Conservation (phyloP, 73 alveolate species). For the Stentor coeruleus region DNA sequence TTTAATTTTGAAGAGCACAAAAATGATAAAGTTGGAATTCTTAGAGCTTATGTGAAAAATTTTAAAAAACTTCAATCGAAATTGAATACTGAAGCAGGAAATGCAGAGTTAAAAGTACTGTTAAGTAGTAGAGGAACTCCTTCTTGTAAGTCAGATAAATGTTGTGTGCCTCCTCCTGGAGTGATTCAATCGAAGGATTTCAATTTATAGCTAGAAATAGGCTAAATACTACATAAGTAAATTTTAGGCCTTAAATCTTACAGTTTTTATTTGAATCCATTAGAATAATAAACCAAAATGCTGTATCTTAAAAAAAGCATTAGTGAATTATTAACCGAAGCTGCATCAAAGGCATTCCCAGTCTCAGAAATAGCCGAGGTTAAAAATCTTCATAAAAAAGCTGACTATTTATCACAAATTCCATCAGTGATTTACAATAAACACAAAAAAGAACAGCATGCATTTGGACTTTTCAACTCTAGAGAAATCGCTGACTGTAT, state of each 20-base stretch:
- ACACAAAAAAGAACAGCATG: neutral
- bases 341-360: neutral
- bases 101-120: no score
- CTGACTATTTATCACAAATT: neutral
- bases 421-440: neutral
- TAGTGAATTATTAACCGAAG: neutral
- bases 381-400: neutral
- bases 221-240: no score
- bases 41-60: slow-evolving; percentile 82
- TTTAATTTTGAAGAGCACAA: slow-evolving; percentile 80
- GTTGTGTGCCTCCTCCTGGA: no score
- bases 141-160: no score
- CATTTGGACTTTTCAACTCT: slow-evolving; percentile 1
- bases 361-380: neutral
- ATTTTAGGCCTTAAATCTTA: no score
- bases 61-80: no score
- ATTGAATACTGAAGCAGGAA: no score
- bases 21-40: slow-evolving; percentile 79
- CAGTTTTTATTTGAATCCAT: no score
- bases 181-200: no score
- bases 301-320: neutral
- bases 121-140: no score
- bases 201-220: no score
- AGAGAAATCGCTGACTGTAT: slow-evolving; percentile 24
- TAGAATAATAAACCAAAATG: no score